Evolutionary conservation across 2,329 filamentous ascomycete species (phyloP).

Genomic region (Cercospora zeina): DNA sequence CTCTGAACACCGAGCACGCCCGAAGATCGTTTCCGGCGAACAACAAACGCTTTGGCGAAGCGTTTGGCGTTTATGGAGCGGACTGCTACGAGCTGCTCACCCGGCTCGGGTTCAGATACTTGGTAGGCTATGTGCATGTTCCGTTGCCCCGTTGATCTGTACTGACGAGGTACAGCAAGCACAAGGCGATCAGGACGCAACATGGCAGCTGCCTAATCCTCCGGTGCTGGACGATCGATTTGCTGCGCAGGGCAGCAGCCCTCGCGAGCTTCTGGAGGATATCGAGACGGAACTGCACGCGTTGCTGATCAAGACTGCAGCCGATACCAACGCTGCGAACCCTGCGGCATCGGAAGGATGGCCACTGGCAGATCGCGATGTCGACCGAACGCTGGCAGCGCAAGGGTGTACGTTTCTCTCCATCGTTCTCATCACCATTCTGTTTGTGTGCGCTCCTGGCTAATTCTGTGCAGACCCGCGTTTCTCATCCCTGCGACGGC

Average conservation of each 20-base stretch:
- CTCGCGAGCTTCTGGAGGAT: constrained; percentile 57
- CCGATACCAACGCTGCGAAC: constrained; percentile 32
- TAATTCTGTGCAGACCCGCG: constrained; percentile 28
- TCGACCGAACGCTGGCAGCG: constrained; percentile 40
- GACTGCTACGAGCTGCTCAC: constrained; percentile 61
- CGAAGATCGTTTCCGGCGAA: constrained; percentile 57
- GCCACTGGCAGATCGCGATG: constrained; percentile 37
- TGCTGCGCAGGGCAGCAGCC: constrained; percentile 29
- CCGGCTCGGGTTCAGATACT: constrained; percentile 57
- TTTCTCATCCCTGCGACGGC: constrained; percentile 26
- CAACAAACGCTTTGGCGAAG: constrained; percentile 65
- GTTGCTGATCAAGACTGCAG: constrained; percentile 48
- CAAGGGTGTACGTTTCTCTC: constrained; percentile 38
- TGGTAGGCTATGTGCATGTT: constrained; percentile 26
- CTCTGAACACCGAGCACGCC: constrained; percentile 52
- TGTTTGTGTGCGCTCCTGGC: background rate
- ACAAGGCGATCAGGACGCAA: constrained; percentile 18
- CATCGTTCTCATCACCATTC: background rate
- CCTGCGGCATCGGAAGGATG: constrained; percentile 36
- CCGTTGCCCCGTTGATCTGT: background rate
- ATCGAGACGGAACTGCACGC: constrained; percentile 59
- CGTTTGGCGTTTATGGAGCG: constrained; percentile 54
- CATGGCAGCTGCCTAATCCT: constrained; percentile 38
- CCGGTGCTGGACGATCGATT: constrained; percentile 27
- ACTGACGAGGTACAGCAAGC: constrained; percentile 10